Base-by-base conservation (phyloP, 306 rosid genomes). In the Cucumis cinereus region DNA sequence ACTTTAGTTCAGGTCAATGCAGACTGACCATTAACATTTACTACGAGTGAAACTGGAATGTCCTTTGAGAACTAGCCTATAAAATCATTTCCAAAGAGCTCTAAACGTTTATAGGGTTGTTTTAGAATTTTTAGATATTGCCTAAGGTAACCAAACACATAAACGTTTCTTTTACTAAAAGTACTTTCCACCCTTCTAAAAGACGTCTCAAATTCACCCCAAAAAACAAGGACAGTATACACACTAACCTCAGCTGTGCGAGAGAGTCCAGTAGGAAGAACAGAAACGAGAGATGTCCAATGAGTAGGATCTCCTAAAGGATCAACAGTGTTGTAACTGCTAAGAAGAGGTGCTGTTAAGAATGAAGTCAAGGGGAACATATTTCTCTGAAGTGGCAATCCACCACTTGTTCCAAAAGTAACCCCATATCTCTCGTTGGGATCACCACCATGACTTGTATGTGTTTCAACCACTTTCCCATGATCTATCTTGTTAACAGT, bases 281-380 rank as follows among this genome's bases (percentile, higher is more conserved):
- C 87, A 17, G 99, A 96, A 76, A 81, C 90, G 77, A 92, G 91
- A 77, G 99, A 87, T 7, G 99, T 84, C 98, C 98, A 95, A 35
- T 88, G 90, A 84, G 79, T 88, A 72, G 99, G 98, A 79, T 92
- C 96, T 64, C 79, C 91, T 61, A 94, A 76, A 36, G 92, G 97
- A 85, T 94, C 98, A 7, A 87, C 90, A 56, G 84, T 61, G 77
- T 81, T 90, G 87, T 90, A 95, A 79, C 81, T 84, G 62, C 97
- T 92, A 88, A 95, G 77, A 61, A 86, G 92, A 0, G 99, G 99
- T 2, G 98, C 93, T 61, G 98, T 88, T 77, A 95, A 85, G 85
- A 88, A 91, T 38, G 97, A 86, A 79, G 88, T 66, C 81, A 90
- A 70, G 5, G 96, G 93, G 83, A 84, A 89, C 68, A 81, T 84